Base-by-base conservation (phyloP, 1,284 basidiomycete genomes). In the Pseudomicrostroma phylloplanum region DNA sequence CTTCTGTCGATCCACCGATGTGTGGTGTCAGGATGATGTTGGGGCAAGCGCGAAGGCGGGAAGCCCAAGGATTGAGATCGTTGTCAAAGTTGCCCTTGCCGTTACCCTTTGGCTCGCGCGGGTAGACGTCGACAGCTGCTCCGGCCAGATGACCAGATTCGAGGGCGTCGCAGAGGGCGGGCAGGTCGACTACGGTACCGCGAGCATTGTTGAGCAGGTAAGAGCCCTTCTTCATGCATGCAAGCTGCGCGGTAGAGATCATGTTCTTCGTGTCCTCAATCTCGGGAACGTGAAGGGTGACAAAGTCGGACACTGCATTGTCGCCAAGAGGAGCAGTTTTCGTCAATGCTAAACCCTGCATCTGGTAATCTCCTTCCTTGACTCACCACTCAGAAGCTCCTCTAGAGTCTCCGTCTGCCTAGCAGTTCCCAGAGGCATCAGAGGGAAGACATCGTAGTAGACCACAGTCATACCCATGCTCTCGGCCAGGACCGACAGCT, bases 151-250 rank as follows among this genome's bases (percentile, higher is more conserved):
- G 91, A 57, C 88, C 87, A 11, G 88, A 87, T 80, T 89, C 85
- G 67, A 97, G 83, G 0, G 91, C 88, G 43, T 86, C 83, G 70
- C 93, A 84, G 68, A 99, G 85, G 1, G 92, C 92, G 25, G 89
- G 88, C 67, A 99, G 91, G 80, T 99, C 92, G 71, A 98, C 89
- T 58, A 98, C 93, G 72, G 85, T 88, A 65, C 94, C 94, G 64
- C 94, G 90, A 8, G 94, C 91, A 78, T 99, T 98, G 85, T 99
- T 99, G 81, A 99, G 89, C 66, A 99, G 86, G 83, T 96, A 99
- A 0, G 92, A 82, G 53, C 94, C 93, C 79, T 88, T 85, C 83
- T 96, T 97, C 94, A 98, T 98, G 77, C 86, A 83, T n/a, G 84
- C 82, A 55, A 99, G 84, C 81, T 97, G 85, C 57, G 83, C 81